These are phyloP conservation scores for Turritis glabra DNA, from an alignment of 345 rosid species.

Conservation along the genomic window DNA sequence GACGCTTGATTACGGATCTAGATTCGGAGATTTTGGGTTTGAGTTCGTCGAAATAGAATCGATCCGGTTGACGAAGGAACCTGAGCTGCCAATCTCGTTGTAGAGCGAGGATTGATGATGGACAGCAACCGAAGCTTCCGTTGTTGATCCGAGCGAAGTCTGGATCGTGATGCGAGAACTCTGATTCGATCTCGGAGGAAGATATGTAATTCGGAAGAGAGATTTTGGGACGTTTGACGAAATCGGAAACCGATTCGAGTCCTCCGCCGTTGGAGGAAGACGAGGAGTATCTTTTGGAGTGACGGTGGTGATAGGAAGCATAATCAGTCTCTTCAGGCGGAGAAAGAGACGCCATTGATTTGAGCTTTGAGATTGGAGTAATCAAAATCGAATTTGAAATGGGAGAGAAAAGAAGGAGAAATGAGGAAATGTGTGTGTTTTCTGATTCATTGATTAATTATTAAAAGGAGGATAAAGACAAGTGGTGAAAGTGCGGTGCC, in stretches of 20 bases:
- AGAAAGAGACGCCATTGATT: slow-evolving; percentile 42
- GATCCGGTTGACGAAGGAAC: slow-evolving; percentile 76
- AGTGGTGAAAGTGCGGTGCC: slow-evolving; percentile 38
- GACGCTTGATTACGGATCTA: slow-evolving; percentile 47
- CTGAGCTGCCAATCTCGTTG: slow-evolving; percentile 68
- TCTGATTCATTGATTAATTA: neutral
- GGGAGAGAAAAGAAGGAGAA: neutral
- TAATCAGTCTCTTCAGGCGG: slow-evolving; percentile 34
- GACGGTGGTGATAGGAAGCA: slow-evolving; percentile 33
- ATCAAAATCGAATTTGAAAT: too few relatives aligned
- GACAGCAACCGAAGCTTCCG: slow-evolving; percentile 94
- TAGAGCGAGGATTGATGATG: slow-evolving; percentile 60
- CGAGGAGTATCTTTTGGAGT: slow-evolving; percentile 16
- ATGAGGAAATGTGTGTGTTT: neutral
- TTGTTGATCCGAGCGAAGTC: slow-evolving; percentile 73
- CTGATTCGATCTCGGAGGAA: slow-evolving; percentile 51
- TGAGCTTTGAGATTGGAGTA: too few relatives aligned
- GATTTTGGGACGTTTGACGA: slow-evolving; percentile 44
- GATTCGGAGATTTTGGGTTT: slow-evolving; percentile 55
- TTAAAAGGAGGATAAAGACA: slow-evolving; percentile 17
- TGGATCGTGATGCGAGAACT: slow-evolving; percentile 81
- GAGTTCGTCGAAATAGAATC: slow-evolving; percentile 67
- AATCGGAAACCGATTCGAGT: slow-evolving; percentile 33
- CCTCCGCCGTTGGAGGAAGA: neutral
- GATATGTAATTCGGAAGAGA: slow-evolving; percentile 45